Conservation (phyloP, 441 rosid genomes). For the Corymbia citriodora region DNA sequence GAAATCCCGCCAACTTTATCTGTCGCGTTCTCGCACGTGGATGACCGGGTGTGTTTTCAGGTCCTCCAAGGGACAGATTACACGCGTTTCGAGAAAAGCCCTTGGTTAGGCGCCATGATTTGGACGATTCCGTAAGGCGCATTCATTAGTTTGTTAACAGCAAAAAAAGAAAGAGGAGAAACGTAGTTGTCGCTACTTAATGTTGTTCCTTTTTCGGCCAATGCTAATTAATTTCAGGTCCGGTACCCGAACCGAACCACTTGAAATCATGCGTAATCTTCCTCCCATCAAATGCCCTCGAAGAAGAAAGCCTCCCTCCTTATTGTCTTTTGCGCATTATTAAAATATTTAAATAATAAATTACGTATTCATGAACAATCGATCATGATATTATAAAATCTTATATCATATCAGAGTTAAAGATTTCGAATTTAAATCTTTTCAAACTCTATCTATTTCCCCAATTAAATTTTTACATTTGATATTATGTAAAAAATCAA, state of each 20-base stretch:
- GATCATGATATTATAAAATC: too few relatives aligned
- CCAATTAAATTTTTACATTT: too few relatives aligned
- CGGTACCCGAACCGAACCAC: neutral
- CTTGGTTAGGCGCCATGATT: neutral
- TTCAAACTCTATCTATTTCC: too few relatives aligned
- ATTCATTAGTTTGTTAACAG: neutral
- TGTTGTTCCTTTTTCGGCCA: neutral
- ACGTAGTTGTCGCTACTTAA: neutral
- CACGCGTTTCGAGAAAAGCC: neutral
- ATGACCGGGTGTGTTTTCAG: neutral
- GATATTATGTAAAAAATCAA: too few relatives aligned
- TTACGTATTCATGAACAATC: rapidly evolving
- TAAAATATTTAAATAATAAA: too few relatives aligned
- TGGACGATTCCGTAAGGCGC: neutral
- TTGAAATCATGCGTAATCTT: neutral
- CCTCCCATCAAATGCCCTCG: too few relatives aligned
- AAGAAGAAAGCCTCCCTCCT: rapidly evolving
- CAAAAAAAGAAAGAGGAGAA: neutral
- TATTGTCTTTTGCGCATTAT: neutral
- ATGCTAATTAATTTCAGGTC: neutral
- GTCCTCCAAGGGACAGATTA: neutral
- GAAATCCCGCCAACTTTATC: neutral
- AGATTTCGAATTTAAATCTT: too few relatives aligned
- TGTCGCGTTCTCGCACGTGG: neutral
- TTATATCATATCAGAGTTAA: too few relatives aligned